Percentiles rank a stretch among this genome's conserved stretches.
Evolutionary conservation across 768 basidiomycete genomes (phyloP).

Genomic region (Calocybe indica): DNA sequence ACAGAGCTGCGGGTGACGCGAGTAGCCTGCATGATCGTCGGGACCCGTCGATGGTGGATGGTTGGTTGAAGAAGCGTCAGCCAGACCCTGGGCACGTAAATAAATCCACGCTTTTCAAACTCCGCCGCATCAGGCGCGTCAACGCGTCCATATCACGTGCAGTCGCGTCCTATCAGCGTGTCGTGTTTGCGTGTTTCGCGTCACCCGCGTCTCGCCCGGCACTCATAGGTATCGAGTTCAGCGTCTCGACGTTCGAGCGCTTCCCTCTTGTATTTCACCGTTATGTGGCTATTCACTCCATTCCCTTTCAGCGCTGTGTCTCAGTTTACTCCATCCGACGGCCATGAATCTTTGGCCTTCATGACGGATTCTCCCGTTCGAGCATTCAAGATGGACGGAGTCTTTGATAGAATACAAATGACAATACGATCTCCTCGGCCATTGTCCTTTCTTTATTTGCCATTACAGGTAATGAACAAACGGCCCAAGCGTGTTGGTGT

Average conservation of each 20-base stretch:
- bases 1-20: slow-evolving; percentile 40
- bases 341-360: no score
- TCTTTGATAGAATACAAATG: no score
- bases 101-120: slow-evolving; percentile 23
- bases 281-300: neutral
- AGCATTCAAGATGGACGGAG: no score
- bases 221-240: no score
- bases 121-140: slow-evolving; percentile 34
- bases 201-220: slow-evolving; percentile 5
- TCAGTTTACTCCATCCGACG: no score
- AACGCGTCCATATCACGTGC: slow-evolving; percentile 32
- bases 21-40: slow-evolving; percentile 33
- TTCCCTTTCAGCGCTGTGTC: neutral
- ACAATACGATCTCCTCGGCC: no score
- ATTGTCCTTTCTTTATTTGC: no score
- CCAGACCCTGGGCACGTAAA: slow-evolving; percentile 14
- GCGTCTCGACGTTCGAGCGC: neutral
- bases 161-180: slow-evolving; percentile 12
- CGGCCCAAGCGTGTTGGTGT: no score
- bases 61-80: slow-evolving; percentile 15
- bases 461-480: no score
- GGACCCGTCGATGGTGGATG: slow-evolving; percentile 8
- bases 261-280: neutral
- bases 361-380: no score
- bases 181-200: slow-evolving; percentile 7